Base-by-base conservation (phyloP, 2,329 filamentous ascomycete genomes). In the Canariomyces notabilis region DNA sequence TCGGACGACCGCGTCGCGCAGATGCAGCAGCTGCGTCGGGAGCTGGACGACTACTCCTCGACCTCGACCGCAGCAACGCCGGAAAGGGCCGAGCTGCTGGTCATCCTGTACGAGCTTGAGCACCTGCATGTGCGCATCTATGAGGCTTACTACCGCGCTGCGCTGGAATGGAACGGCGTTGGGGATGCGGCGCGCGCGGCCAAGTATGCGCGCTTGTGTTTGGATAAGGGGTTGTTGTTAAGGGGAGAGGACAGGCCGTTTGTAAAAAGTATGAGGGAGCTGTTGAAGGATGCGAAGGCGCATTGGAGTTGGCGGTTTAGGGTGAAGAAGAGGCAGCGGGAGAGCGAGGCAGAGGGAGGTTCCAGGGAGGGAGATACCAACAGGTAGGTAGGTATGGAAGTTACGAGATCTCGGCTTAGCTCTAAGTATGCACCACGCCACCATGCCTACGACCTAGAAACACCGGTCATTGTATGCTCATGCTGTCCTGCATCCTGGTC, bases 91-190 rank as follows among this genome's bases (percentile, higher is more conserved):
- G 63, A 69, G 42, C 53, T 64, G 23, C 55, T 71, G 4, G 52
- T 71, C 11, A 53, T 52, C 2, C 54, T 71, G 7, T 69, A 67
- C 45, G 54, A 64, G 42, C 52, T 62, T 33, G 69, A 72, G 48
- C 56, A 57, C 14, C 59, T 62, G 43, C 54, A 47, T 36, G 63
- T 53, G 2, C 60, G 56, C 42, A 57, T 58, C 40, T 61, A 60
- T 51, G 67, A 59, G 54, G 68, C 59, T 14, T 66, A 67, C 55
- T 69, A 65, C 43, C 58, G 62, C 15, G 66, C 67, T 15, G 65
- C 67, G 1, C 49, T 68, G n/a, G 67, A 69, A 38, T 67, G 63
- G 51, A 67, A 67, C 49, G 65, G 62, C 11, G 53, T 65, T 0
- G 65, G 65, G 0, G 58, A 67, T 33, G 54, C 51, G 3, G 50